These are phyloP conservation scores for Kazachstania sp. DNA, from an alignment of 1,139 yeast genomes.

Conservation along the genomic window DNA sequence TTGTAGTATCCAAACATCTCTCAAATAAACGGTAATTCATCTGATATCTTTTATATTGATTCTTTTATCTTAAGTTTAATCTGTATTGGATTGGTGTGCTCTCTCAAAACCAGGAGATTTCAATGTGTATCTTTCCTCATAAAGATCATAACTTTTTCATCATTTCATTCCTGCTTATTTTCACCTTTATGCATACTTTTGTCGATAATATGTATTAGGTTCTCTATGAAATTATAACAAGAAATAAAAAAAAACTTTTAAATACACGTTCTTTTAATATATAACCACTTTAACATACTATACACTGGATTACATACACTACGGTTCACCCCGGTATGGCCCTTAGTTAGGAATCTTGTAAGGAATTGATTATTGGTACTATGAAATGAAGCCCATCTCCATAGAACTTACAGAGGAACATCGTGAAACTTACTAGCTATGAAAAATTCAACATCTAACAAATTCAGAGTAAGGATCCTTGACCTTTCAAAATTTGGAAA, in stretches of 20 bases:
- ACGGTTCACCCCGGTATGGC: background rate
- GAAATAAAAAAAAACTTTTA: background rate
- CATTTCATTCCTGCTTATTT: background rate
- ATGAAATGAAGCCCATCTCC: background rate
- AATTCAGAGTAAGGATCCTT: too few relatives aligned
- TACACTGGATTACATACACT: background rate
- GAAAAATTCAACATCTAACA: background rate
- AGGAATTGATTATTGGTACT: background rate
- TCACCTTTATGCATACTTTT: conserved; percentile 2
- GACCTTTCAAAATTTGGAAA: too few relatives aligned
- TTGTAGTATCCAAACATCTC: too few relatives aligned
- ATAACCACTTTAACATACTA: background rate
- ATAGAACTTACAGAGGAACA: background rate
- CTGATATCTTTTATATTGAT: too few relatives aligned
- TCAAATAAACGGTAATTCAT: too few relatives aligned
- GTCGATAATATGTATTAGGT: background rate
- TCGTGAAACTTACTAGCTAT: background rate
- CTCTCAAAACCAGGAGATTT: too few relatives aligned
- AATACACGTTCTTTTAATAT: background rate
- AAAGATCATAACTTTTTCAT: background rate
- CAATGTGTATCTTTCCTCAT: too few relatives aligned
- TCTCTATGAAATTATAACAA: background rate
- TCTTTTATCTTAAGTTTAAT: too few relatives aligned
- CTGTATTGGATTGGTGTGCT: too few relatives aligned
- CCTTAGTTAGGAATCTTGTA: background rate